phyloP scores from a whole-genome alignment of 2,329 filamentous ascomycete genomes.

The Alternaria longipes region DNA sequence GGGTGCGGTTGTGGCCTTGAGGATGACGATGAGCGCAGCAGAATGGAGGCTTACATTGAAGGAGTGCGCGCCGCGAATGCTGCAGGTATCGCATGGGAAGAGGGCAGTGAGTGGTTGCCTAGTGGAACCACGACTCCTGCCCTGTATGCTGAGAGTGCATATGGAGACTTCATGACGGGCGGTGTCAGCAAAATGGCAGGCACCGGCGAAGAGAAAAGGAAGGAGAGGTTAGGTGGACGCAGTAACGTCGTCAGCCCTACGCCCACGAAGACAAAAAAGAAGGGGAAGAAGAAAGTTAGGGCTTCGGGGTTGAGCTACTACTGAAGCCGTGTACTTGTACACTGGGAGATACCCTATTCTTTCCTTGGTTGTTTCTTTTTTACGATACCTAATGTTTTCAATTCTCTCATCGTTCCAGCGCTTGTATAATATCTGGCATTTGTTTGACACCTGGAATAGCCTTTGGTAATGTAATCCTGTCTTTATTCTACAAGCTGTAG shows the following conservation, averaged over 20 bases:
- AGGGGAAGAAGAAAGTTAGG: slow-evolving; percentile 36
- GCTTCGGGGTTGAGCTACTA: slow-evolving; percentile 43
- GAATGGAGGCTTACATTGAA: slow-evolving; percentile 43
- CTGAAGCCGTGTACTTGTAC: slow-evolving; percentile 21
- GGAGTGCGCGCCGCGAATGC: slow-evolving; percentile 38
- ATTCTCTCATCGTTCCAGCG: not conserved
- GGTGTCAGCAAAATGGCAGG: slow-evolving; percentile 25
- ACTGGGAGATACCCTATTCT: not conserved
- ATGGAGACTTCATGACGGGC: slow-evolving; percentile 32
- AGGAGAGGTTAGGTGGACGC: slow-evolving; percentile 20
- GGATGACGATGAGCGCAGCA: slow-evolving; percentile 34
- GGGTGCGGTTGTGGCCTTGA: slow-evolving; percentile 43
- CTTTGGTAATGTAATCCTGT: not conserved
- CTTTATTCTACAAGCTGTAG: not conserved
- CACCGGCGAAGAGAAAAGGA: slow-evolving; percentile 18
- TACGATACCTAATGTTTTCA: not conserved
- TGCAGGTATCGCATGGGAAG: slow-evolving; percentile 39
- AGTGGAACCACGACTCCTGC: slow-evolving; percentile 34
- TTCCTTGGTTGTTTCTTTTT: not conserved
- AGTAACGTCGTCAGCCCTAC: slow-evolving; percentile 25
- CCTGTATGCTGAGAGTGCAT: slow-evolving; percentile 22
- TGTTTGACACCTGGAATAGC: not conserved
- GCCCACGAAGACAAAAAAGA: slow-evolving; percentile 35
- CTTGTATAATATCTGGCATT: not conserved
- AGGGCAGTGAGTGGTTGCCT: slow-evolving; percentile 36